Evolutionary conservation across 768 basidiomycete genomes (phyloP).

Genomic region (Boletus rubropictus): DNA sequence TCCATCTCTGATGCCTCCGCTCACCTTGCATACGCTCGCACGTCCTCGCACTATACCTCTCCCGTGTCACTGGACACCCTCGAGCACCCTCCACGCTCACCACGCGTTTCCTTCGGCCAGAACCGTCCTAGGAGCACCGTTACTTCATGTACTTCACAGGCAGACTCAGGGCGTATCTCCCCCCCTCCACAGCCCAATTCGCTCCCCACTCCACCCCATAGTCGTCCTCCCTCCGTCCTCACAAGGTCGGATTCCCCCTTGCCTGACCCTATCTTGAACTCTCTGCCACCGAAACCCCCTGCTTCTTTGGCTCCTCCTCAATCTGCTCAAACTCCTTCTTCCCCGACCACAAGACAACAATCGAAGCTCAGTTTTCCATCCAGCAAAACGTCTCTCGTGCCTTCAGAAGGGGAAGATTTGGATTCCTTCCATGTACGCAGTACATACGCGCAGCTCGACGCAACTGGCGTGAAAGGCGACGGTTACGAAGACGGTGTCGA

Average conservation of each 20-base stretch:
- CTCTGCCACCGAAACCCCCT: constrained; percentile 17
- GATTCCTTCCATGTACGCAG: constrained; percentile 80
- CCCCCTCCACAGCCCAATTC: constrained; percentile 14
- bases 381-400: constrained; percentile 58
- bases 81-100: constrained; percentile 24
- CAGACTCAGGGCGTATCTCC: constrained; percentile 14
- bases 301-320: constrained; percentile 23
- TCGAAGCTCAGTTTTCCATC: constrained; percentile 34
- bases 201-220: constrained; percentile 26
- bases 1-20: constrained; percentile 24
- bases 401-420: constrained; percentile 73
- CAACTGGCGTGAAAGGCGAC: constrained; percentile 88
- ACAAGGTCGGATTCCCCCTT: constrained; percentile 23
- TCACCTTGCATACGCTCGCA: constrained; percentile 15
- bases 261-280: constrained; percentile 15
- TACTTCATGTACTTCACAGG: constrained; percentile 27
- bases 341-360: constrained; percentile 20
- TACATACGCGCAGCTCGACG: constrained; percentile 87
- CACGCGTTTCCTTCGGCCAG: constrained; percentile 18
- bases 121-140: constrained; percentile 20
- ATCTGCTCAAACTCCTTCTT: constrained; percentile 35
- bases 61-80: constrained; percentile 13
- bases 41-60: constrained; percentile 17
- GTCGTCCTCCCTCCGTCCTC: constrained; percentile 25
- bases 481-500: constrained; percentile 93